Percentiles rank a stretch among this genome's conserved stretches.
Evolutionary conservation across 2,329 filamentous ascomycete species (phyloP).

Genomic region (Ophiocordyceps polyrhachis-furcata): DNA sequence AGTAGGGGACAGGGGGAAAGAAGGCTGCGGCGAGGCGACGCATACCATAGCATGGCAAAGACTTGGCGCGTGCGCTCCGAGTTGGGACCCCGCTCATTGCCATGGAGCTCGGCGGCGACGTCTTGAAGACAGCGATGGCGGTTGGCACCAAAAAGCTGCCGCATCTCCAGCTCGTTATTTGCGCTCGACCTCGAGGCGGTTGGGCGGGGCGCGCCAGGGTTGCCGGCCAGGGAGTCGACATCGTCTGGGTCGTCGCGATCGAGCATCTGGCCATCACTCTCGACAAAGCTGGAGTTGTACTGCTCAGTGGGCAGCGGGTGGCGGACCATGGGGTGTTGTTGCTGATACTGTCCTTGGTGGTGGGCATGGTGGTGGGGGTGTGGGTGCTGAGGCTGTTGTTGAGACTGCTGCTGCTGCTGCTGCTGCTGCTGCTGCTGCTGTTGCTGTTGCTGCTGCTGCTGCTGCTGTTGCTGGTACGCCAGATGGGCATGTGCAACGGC

Average conservation of each 20-base stretch:
- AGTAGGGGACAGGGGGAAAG: neutral
- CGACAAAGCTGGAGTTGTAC: slow-evolving; percentile 35
- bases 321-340: slow-evolving; percentile 21
- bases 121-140: slow-evolving; percentile 48
- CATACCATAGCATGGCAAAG: slow-evolving; percentile 77
- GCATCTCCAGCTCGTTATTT: slow-evolving; percentile 66
- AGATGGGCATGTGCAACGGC: slow-evolving; percentile 21
- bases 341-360: slow-evolving; percentile 8
- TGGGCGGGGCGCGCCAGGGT: slow-evolving; percentile 30
- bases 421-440: neutral
- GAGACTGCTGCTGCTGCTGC: neutral
- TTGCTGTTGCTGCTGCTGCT: slow-evolving; percentile 3
- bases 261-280: slow-evolving; percentile 39
- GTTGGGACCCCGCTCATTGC: slow-evolving; percentile 62
- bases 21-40: slow-evolving; percentile 2
- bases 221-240: slow-evolving; percentile 29
- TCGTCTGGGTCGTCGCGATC: slow-evolving; percentile 42
- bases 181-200: slow-evolving; percentile 45
- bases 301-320: slow-evolving; percentile 36
- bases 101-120: slow-evolving; percentile 57
- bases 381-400: slow-evolving; percentile 2
- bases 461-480: slow-evolving; percentile 17
- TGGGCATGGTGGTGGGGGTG: slow-evolving; percentile 14
- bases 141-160: slow-evolving; percentile 54
- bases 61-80: slow-evolving; percentile 71